Evolutionary conservation across 2,329 filamentous ascomycete genomes (phyloP).

Genomic region (Teratosphaeria gauchensis): DNA sequence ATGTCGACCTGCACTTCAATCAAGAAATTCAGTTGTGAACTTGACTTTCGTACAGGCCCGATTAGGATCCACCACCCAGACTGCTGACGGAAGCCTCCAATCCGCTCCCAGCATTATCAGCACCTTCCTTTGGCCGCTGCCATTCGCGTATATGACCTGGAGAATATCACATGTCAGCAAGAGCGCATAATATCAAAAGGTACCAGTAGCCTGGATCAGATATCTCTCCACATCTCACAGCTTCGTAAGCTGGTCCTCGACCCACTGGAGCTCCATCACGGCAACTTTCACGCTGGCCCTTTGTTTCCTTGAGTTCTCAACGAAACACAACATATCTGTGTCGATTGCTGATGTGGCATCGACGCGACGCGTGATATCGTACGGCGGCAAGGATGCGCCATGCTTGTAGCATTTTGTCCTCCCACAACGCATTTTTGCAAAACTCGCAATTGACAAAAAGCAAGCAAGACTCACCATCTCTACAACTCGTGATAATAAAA

Average conservation of each 20-base stretch:
- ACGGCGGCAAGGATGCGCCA: background rate
- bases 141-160: conserved; percentile 67
- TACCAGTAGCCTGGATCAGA: background rate
- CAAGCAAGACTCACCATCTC: conserved; percentile 57
- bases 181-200: background rate
- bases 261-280: background rate
- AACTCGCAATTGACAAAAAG: background rate
- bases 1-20: no score
- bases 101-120: background rate
- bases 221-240: background rate
- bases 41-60: background rate
- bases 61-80: background rate
- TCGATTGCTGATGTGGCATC: background rate
- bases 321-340: background rate
- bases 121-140: conserved; percentile 50
- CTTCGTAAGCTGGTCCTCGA: background rate
- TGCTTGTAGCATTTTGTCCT: background rate
- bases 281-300: background rate
- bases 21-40: background rate
- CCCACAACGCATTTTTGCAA: background rate
- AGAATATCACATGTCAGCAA: background rate
- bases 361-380: background rate
- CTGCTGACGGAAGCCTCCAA: background rate
- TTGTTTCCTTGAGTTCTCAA: background rate
- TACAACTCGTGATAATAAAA: conserved; percentile 84